Conservation (phyloP, 768 basidiomycete genomes). For the Mycena olivaceomarginata region DNA sequence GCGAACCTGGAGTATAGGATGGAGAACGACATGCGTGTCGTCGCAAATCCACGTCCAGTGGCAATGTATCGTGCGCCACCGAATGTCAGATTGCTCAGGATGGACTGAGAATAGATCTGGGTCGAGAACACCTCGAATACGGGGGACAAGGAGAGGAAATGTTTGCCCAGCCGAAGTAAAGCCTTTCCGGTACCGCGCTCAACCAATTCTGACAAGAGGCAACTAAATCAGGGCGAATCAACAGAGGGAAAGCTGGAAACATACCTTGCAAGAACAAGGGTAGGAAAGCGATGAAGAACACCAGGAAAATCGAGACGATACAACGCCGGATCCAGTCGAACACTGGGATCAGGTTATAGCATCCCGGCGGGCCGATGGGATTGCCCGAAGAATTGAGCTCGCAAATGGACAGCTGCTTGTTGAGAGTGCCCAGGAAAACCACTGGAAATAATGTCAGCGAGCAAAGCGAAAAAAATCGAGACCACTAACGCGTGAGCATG, state of each 20-base stretch:
- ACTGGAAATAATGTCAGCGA: constrained; percentile 65
- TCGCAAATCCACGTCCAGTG: constrained; percentile 99
- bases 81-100: constrained; percentile 96
- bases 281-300: constrained; percentile 98
- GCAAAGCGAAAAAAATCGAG: constrained; percentile 15
- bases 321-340: constrained; percentile 99
- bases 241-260: constrained; percentile 43
- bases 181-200: constrained; percentile 98
- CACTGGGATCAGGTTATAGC: constrained; percentile 97
- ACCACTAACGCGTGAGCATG: constrained; percentile 91
- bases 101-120: constrained; percentile 98
- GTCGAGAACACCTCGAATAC: constrained; percentile 99
- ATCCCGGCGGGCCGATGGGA: constrained; percentile 91
- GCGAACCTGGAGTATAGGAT: constrained; percentile 99
- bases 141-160: constrained; percentile 97
- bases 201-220: constrained; percentile 81
- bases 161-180: constrained; percentile 94
- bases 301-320: constrained; percentile 98
- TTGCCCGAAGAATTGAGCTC: constrained; percentile 88
- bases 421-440: constrained; percentile 96
- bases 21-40: constrained; percentile 95
- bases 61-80: constrained; percentile 99
- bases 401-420: constrained; percentile 94
- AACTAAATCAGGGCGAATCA: constrained; percentile 8
- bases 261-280: constrained; percentile 96